Evolutionary conservation across 2,329 filamentous ascomycete genomes (phyloP).

Genomic region (Trichoderma atroviride): DNA sequence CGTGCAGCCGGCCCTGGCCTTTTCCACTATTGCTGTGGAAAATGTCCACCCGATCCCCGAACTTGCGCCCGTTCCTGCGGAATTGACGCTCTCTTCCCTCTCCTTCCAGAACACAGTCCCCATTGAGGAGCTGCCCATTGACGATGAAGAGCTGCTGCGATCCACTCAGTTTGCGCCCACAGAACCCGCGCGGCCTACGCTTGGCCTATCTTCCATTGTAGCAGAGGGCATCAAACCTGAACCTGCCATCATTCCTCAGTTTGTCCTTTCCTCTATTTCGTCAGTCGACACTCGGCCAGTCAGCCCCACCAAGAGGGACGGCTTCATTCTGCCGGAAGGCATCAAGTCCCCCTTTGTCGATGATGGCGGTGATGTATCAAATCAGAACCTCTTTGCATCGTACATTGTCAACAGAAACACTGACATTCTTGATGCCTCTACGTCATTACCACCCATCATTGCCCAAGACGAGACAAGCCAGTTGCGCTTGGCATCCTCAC

Average conservation of each 20-base stretch:
- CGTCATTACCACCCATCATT: constrained; percentile 48
- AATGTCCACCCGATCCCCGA: constrained; percentile 43
- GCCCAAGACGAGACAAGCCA: constrained; percentile 67
- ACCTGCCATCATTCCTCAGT: constrained; percentile 34
- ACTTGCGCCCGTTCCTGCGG: constrained; percentile 30
- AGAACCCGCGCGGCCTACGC: constrained; percentile 31
- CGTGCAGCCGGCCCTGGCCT: constrained; percentile 33
- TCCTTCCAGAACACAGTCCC: constrained; percentile 42
- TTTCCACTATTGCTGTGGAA: constrained; percentile 39
- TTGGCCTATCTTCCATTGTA: constrained; percentile 44
- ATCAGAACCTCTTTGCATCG: constrained; percentile 47
- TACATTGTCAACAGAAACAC: constrained; percentile 50
- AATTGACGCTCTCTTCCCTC: constrained; percentile 38
- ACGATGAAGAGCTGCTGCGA: constrained; percentile 9
- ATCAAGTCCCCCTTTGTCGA: constrained; percentile 38
- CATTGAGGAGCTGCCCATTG: constrained; percentile 29
- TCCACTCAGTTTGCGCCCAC: not conserved
- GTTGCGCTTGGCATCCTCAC: constrained; percentile 45
- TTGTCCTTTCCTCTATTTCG: constrained; percentile 50
- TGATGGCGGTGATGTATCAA: constrained; percentile 44
- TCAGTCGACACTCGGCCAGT: constrained; percentile 51
- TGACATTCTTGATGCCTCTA: constrained; percentile 37
- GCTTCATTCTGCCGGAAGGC: constrained; percentile 58
- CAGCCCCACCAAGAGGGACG: constrained; percentile 55
- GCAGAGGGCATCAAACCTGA: constrained; percentile 40